Percentiles rank a stretch among this genome's conserved stretches.
These are phyloP conservation scores for Eragrostis tef DNA, from an alignment of 202 grass and related monocot species.

Conservation along the genomic window DNA sequence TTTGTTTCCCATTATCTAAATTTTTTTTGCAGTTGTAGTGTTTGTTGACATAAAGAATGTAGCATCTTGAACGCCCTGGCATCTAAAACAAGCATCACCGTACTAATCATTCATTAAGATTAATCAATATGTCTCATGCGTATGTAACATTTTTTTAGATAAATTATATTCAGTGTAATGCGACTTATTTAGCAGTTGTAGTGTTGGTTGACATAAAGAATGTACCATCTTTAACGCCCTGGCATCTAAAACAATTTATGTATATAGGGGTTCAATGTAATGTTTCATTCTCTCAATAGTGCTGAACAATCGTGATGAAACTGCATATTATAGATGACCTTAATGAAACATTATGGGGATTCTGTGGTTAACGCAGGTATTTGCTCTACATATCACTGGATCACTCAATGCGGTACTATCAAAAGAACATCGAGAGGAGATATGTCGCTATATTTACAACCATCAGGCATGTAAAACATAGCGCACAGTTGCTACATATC, in stretches of 20 bases:
- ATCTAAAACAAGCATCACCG: too few relatives aligned
- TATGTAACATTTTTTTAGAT: not conserved
- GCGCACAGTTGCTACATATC: not conserved
- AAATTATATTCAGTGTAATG: not conserved
- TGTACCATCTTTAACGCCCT: not conserved
- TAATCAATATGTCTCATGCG: not conserved
- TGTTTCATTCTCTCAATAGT: not conserved
- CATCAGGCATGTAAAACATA: not conserved
- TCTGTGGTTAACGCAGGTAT: conserved; percentile 4
- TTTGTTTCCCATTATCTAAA: too few relatives aligned
- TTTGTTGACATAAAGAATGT: too few relatives aligned
- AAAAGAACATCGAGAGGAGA: conserved; percentile 5
- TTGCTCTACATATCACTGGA: conserved; percentile 34
- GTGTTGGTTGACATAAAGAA: not conserved
- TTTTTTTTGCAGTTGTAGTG: too few relatives aligned
- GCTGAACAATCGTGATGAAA: not conserved
- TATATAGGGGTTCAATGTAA: too few relatives aligned
- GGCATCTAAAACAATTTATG: not conserved
- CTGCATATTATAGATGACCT: not conserved
- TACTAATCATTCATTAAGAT: not conserved
- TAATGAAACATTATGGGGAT: not conserved
- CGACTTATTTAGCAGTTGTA: not conserved
- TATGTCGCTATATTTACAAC: conserved; percentile 41
- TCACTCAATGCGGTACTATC: conserved; percentile 6
- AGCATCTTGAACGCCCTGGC: too few relatives aligned